Evolutionary conservation across 2,329 filamentous ascomycete genomes (phyloP).

Genomic region (Kalmusia sp.): DNA sequence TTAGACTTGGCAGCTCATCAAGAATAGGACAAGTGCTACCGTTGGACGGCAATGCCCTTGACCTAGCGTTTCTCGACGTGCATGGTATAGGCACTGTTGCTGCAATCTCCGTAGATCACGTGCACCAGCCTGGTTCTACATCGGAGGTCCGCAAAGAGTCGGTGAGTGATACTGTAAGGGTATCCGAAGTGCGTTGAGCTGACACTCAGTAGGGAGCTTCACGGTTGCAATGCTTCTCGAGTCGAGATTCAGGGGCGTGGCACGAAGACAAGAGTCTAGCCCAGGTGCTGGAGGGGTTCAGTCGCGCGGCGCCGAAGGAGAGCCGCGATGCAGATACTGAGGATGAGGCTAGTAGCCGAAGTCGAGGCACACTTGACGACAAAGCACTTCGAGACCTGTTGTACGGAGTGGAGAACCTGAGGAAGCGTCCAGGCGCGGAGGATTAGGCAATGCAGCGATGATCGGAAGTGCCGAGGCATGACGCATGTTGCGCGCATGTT

Average conservation of each 20-base stretch:
- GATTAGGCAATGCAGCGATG: conserved; percentile 30
- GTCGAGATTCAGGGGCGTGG: conserved; percentile 30
- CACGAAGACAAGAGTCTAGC: conserved; percentile 21
- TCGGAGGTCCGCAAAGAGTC: conserved; percentile 43
- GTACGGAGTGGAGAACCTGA: conserved; percentile 57
- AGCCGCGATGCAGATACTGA: conserved; percentile 18
- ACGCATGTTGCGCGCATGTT: background rate
- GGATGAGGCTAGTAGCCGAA: conserved; percentile 24
- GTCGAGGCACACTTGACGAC: conserved; percentile 32
- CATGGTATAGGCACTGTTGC: conserved; percentile 15
- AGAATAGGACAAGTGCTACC: conserved; percentile 51
- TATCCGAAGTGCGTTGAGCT: conserved; percentile 14
- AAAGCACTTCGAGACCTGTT: conserved; percentile 53
- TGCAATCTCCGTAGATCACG: conserved; percentile 62
- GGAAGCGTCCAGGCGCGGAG: conserved; percentile 54
- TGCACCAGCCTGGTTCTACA: conserved; percentile 60
- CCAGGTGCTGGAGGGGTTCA: conserved; percentile 25
- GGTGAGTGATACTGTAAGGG: conserved; percentile 27
- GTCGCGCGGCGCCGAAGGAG: background rate
- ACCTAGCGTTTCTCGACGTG: conserved; percentile 49
- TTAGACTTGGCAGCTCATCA: conserved; percentile 57
- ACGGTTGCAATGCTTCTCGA: conserved; percentile 36
- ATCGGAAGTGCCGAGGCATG: background rate
- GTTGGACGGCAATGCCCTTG: conserved; percentile 71
- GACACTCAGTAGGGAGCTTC: conserved; percentile 22